Percentiles rank a stretch among this genome's conserved stretches.
phyloP scores from a whole-genome alignment of 768 basidiomycete genomes.

The Auricularia sp. region DNA sequence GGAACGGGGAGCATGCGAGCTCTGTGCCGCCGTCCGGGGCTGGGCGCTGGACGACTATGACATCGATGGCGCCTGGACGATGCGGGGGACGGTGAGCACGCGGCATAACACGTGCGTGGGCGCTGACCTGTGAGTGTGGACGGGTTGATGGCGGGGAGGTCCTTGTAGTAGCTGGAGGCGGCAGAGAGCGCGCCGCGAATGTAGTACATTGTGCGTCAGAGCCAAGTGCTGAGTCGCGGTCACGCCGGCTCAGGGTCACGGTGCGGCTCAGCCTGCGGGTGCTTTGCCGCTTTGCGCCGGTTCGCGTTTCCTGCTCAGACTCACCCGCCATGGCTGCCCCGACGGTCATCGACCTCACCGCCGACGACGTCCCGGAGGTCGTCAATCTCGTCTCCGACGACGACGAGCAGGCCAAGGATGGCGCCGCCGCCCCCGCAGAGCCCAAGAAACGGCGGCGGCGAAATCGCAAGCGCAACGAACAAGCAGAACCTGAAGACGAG shows the following conservation, averaged over 20 bases:
- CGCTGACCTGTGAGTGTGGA: conserved; percentile 63
- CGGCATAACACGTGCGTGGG: not conserved
- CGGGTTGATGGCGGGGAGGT: conserved; percentile 79
- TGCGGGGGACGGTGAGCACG: not conserved
- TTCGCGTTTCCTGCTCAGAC: not conserved
- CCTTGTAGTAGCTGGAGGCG: conserved; percentile 85
- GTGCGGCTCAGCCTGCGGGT: not conserved
- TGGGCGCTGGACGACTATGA: conserved; percentile 83
- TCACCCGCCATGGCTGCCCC: not conserved
- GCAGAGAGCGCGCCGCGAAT: conserved; percentile 77
- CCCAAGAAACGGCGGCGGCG: not conserved
- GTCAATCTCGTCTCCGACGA: not conserved
- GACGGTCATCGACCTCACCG: not conserved
- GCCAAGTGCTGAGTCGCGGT: not conserved
- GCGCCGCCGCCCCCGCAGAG: not conserved
- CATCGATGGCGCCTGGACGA: conserved; percentile 79
- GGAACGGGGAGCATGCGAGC: conserved; percentile 89
- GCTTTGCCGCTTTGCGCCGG: not conserved
- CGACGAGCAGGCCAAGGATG: not conserved
- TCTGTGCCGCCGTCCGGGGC: conserved; percentile 52
- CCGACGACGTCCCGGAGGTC: not conserved
- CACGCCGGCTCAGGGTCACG: no score
- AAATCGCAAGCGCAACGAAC: not conserved
- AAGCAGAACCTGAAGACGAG: not conserved
- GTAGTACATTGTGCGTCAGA: conserved; percentile 57